These are phyloP conservation scores for Globisporangium spiculum DNA, from an alignment of 352 stramenopile genomes.

Conservation along the genomic window DNA sequence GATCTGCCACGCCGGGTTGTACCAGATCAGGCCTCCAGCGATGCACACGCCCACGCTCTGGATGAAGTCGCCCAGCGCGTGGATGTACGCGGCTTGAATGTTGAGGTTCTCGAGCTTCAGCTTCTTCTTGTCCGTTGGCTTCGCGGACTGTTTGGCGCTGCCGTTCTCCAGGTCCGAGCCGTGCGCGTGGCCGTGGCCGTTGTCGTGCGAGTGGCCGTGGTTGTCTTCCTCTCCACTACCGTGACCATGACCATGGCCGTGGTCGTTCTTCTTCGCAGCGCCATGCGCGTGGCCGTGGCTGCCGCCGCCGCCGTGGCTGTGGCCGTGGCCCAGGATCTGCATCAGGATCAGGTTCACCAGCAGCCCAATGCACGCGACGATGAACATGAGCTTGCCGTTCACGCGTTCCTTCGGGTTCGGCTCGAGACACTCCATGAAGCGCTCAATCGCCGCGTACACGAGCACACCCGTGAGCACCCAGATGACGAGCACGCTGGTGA, in stretches of 20 bases:
- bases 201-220: slow-evolving; percentile 28
- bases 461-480: slow-evolving; percentile 93
- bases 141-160: slow-evolving; percentile 10
- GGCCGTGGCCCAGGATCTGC: slow-evolving; percentile 87
- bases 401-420: slow-evolving; percentile 81
- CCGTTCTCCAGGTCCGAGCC: slow-evolving; percentile 31
- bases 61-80: slow-evolving; percentile 97
- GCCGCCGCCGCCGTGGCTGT: slow-evolving; percentile 57
- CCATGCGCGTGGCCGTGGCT: slow-evolving; percentile 32
- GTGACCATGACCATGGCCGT: slow-evolving; percentile 67
- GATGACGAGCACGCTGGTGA: slow-evolving; percentile 93
- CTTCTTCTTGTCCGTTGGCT: slow-evolving; percentile 19
- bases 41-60: slow-evolving; percentile 96
- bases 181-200: slow-evolving; percentile 17
- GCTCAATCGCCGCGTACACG: slow-evolving; percentile 91
- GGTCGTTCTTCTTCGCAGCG: slow-evolving; percentile 1
- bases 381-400: slow-evolving; percentile 97
- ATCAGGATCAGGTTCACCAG: slow-evolving; percentile 96
- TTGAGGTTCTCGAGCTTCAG: slow-evolving; percentile 92
- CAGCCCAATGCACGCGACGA: slow-evolving; percentile 93
- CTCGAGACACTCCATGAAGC: slow-evolving; percentile 77
- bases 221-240: slow-evolving; percentile 36
- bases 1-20: slow-evolving; percentile 94
- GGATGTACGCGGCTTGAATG: slow-evolving; percentile 95
- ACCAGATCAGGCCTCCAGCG: slow-evolving; percentile 96